These are phyloP conservation scores for Alternaria angustiovoidea DNA, from an alignment of 2,329 filamentous ascomycete genomes.

Conservation along the genomic window DNA sequence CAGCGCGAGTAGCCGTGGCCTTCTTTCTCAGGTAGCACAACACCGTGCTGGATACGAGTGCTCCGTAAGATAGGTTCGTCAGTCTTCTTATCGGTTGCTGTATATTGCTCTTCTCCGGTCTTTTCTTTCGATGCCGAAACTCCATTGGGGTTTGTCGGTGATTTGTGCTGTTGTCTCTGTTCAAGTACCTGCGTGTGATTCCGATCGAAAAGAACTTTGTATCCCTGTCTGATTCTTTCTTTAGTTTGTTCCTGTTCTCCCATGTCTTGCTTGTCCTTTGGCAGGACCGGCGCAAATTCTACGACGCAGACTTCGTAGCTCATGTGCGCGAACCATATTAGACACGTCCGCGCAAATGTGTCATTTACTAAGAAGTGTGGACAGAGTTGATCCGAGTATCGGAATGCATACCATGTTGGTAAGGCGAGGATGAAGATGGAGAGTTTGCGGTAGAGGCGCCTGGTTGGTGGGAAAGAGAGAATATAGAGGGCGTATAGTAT, in stretches of 20 bases:
- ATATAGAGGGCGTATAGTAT: constrained; percentile 19
- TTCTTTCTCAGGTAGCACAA: not conserved
- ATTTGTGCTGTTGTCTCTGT: not conserved
- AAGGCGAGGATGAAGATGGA: constrained; percentile 17
- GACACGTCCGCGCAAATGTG: constrained; percentile 24
- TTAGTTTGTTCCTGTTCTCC: constrained; percentile 9
- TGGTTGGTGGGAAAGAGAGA: constrained; percentile 25
- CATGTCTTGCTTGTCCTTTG: not conserved
- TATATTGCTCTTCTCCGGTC: not conserved
- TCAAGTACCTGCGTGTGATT: constrained; percentile 2
- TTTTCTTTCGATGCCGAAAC: not conserved
- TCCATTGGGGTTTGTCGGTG: not conserved
- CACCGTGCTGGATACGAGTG: not conserved
- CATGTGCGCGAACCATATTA: constrained; percentile 32
- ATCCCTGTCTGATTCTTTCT: constrained; percentile 10
- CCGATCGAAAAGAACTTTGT: constrained; percentile 22
- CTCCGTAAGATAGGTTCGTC: not conserved
- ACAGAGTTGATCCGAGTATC: constrained; percentile 4
- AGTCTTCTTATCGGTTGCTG: constrained; percentile 8
- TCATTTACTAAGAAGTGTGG: constrained; percentile 18
- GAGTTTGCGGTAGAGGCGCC: constrained; percentile 12
- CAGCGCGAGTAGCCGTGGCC: constrained; percentile 10
- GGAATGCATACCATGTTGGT: constrained; percentile 24
- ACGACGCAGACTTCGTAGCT: constrained; percentile 23
- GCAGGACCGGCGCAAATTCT: constrained; percentile 8